Evolutionary conservation across 2,329 filamentous ascomycete species (phyloP).

Genomic region (Biscogniauxia mediterranea): DNA sequence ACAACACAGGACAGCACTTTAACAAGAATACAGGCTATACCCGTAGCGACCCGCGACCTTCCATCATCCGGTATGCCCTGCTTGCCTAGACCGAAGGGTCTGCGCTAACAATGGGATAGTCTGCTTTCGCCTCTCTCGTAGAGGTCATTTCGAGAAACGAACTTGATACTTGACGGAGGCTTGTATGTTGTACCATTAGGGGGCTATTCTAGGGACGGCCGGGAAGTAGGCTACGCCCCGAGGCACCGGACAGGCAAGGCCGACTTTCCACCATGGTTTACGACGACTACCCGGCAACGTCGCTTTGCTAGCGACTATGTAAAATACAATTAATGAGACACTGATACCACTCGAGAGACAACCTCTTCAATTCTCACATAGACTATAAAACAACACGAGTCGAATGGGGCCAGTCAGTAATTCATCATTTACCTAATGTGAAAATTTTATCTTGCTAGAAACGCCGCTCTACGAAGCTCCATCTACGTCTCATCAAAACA

Average conservation of each 20-base stretch:
- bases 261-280: slow-evolving; percentile 11
- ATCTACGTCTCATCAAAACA: too few species aligned
- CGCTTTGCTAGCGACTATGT: slow-evolving; percentile 15
- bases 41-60: slow-evolving; percentile 86
- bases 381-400: not conserved
- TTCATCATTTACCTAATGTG: not conserved
- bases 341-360: slow-evolving; percentile 20
- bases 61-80: slow-evolving; percentile 54
- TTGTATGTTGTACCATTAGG: slow-evolving; percentile 15
- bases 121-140: slow-evolving; percentile 65
- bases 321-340: slow-evolving; percentile 27
- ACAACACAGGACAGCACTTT: slow-evolving; percentile 6
- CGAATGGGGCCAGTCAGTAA: not conserved
- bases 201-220: slow-evolving; percentile 4
- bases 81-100: not conserved
- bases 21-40: slow-evolving; percentile 69
- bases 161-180: not conserved
- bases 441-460: too few species aligned
- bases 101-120: slow-evolving; percentile 38
- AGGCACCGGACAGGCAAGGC: slow-evolving; percentile 8
- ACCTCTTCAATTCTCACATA: not conserved
- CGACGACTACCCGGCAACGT: slow-evolving; percentile 7
- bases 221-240: slow-evolving; percentile 6
- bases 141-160: slow-evolving; percentile 6
- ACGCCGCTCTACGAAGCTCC: too few species aligned